phyloP scores from a whole-genome alignment of 1,284 basidiomycete genomes.

The Puccinia horiana region DNA sequence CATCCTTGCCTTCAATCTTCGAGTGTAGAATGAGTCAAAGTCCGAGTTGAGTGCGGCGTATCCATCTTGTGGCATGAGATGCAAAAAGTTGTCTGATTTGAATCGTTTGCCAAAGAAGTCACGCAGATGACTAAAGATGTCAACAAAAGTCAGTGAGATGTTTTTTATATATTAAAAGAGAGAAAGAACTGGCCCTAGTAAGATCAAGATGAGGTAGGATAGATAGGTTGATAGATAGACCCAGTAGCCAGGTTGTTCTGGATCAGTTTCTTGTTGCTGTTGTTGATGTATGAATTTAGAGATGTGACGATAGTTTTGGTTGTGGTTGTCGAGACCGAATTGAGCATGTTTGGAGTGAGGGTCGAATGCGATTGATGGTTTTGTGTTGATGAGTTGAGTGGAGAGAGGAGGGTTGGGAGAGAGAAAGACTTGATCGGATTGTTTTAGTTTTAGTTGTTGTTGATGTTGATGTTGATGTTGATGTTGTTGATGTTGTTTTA shows the following conservation, averaged over 20 bases:
- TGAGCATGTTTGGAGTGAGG: conserved; percentile 56
- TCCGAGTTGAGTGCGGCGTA: conserved; percentile 96
- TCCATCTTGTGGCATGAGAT: conserved; percentile 79
- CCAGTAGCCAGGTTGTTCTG: conserved; percentile 52
- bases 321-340: conserved; percentile 59
- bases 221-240: conserved; percentile 56
- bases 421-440: too few species aligned
- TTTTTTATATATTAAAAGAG: too few species aligned
- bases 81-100: conserved; percentile 70
- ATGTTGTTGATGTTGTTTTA: too few species aligned
- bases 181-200: conserved; percentile 42
- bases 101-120: conserved; percentile 93
- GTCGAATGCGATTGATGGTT: conserved; percentile 32
- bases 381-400: background rate
- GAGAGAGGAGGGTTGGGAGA: conserved; percentile 29
- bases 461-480: too few species aligned
- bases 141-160: too few species aligned
- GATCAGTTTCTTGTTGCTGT: conserved; percentile 50
- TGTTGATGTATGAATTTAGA: conserved; percentile 8
- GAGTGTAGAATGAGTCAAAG: conserved; percentile 98
- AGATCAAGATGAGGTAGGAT: conserved; percentile 51
- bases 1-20: conserved; percentile 87
- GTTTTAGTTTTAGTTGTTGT: too few species aligned
- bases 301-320: conserved; percentile 54
- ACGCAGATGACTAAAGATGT: conserved; percentile 89